These are phyloP conservation scores for Naganishia onofrii DNA, from an alignment of 768 basidiomycete species.

Conservation along the genomic window DNA sequence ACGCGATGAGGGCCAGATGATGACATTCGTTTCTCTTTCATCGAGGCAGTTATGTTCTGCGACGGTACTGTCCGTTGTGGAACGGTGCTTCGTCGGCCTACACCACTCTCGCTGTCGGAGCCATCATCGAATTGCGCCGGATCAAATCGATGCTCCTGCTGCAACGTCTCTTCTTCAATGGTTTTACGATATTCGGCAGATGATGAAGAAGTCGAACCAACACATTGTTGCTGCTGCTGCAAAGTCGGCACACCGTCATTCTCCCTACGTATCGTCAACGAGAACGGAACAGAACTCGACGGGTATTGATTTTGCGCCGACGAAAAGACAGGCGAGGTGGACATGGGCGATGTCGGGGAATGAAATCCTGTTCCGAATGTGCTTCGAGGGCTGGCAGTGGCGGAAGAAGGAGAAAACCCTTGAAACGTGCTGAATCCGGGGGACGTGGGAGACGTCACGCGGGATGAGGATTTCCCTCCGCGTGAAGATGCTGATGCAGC, in stretches of 20 bases:
- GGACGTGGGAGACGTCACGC: background rate
- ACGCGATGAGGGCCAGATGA: background rate
- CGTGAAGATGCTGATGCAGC: background rate
- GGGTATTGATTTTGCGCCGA: background rate
- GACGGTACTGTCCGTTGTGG: background rate
- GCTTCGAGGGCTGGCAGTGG: background rate
- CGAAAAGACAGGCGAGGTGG: background rate
- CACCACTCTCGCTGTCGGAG: background rate
- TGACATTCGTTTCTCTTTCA: background rate
- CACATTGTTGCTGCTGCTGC: conserved; percentile 2
- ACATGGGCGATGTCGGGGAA: background rate
- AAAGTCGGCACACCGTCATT: background rate
- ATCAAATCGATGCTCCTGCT: background rate
- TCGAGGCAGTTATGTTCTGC: too few species aligned
- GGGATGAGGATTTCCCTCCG: background rate
- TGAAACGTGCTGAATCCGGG: conserved; percentile 12
- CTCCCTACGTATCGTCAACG: conserved; percentile 17
- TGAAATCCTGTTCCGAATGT: background rate
- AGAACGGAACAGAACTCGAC: conserved; percentile 1
- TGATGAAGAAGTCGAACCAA: background rate
- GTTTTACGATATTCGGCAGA: background rate
- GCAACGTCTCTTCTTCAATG: background rate
- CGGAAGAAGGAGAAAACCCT: background rate
- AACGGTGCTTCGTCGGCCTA: background rate
- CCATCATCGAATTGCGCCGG: conserved; percentile 21